Percentiles rank a stretch among this genome's conserved stretches.
These are phyloP conservation scores for Stachybotrys chlorohalonatus DNA, from an alignment of 2,329 filamentous ascomycete genomes.

Conservation along the genomic window DNA sequence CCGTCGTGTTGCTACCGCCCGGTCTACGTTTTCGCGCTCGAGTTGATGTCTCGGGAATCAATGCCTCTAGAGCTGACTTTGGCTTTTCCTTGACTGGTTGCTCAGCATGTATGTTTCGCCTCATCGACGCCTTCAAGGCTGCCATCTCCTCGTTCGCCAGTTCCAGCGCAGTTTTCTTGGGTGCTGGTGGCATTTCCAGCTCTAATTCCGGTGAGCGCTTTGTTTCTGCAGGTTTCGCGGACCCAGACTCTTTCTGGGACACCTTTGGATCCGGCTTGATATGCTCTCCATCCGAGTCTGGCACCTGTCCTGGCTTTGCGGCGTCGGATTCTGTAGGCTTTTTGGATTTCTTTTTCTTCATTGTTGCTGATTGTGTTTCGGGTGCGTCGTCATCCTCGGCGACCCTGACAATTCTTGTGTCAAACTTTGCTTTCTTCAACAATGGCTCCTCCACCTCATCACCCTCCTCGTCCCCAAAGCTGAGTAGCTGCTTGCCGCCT, in stretches of 20 bases:
- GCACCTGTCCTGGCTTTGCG: not conserved
- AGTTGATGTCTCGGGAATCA: slow-evolving; percentile 65
- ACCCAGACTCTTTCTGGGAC: too few relatives aligned
- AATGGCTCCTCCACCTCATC: slow-evolving; percentile 40
- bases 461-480: slow-evolving; percentile 66
- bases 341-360: slow-evolving; percentile 19
- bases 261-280: too few relatives aligned
- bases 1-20: slow-evolving; percentile 41
- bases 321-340: slow-evolving; percentile 7
- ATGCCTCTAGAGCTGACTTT: slow-evolving; percentile 59
- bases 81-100: slow-evolving; percentile 45
- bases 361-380: slow-evolving; percentile 13
- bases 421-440: slow-evolving; percentile 69
- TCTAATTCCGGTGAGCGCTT: slow-evolving; percentile 3
- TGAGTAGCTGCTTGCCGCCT: slow-evolving; percentile 65
- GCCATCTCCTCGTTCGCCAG: slow-evolving; percentile 73
- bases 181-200: slow-evolving; percentile 13
- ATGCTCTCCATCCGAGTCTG: not conserved
- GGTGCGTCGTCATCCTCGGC: slow-evolving; percentile 25
- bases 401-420: slow-evolving; percentile 61
- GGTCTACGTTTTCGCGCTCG: slow-evolving; percentile 61
- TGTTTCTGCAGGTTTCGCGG: not conserved
- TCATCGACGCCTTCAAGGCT: slow-evolving; percentile 74
- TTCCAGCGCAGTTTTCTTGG: slow-evolving; percentile 48
- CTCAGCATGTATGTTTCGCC: slow-evolving; percentile 46